Conservation (phyloP, 176 grass and related monocot genomes). For the Ampelocalamus luodianensis region DNA sequence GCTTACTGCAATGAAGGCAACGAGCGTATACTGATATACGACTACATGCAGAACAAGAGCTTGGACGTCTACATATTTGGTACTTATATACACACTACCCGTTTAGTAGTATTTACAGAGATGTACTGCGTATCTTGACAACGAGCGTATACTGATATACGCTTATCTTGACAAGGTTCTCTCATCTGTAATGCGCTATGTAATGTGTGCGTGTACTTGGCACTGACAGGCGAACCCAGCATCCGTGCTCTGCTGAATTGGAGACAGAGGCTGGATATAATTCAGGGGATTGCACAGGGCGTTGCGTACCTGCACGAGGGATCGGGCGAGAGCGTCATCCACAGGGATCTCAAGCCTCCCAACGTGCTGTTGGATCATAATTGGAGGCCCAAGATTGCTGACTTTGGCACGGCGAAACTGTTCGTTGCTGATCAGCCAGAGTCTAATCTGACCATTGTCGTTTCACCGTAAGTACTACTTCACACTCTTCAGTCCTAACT, state of each 20-base stretch:
- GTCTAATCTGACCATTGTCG: neutral
- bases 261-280: neutral
- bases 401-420: slow-evolving; percentile 15
- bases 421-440: neutral
- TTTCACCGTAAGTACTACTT: slow-evolving; percentile 19
- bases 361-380: slow-evolving; percentile 7
- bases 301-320: neutral
- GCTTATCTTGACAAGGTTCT: no score
- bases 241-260: neutral
- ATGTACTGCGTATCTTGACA: no score
- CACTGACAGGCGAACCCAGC: no score
- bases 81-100: neutral
- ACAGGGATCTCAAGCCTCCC: slow-evolving; percentile 33
- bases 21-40: slow-evolving; percentile 21
- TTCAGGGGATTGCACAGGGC: neutral
- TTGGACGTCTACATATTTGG: slow-evolving; percentile 37
- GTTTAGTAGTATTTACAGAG: no score
- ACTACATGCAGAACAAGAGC: slow-evolving; percentile 23
- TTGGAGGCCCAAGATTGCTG: slow-evolving; percentile 5
- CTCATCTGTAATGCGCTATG: no score
- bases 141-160: no score
- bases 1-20: slow-evolving; percentile 20
- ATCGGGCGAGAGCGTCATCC: neutral
- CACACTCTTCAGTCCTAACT: no score
- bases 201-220: no score